These are phyloP conservation scores for Zarea fungicola DNA, from an alignment of 2,329 filamentous ascomycete genomes.

Conservation along the genomic window DNA sequence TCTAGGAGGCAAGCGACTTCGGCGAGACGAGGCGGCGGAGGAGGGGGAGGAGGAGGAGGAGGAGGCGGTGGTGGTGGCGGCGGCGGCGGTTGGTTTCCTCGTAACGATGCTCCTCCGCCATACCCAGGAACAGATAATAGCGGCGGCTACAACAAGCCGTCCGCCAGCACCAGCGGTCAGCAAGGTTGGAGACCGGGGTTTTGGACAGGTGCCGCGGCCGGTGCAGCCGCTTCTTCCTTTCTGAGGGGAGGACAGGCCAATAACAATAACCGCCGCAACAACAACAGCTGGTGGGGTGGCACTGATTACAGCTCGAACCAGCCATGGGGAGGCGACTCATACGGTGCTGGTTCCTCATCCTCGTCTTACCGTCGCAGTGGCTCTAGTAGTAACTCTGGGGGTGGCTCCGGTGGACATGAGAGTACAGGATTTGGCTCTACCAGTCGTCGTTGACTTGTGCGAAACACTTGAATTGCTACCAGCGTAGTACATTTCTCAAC, in stretches of 20 bases:
- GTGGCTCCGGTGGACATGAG: slow-evolving; percentile 46
- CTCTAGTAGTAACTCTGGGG: no score
- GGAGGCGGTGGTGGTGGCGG: slow-evolving; percentile 32
- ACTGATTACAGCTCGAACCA: slow-evolving; percentile 23
- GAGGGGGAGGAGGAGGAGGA: slow-evolving; percentile 35
- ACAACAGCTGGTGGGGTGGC: slow-evolving; percentile 21
- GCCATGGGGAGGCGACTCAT: slow-evolving; percentile 28
- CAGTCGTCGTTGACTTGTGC: slow-evolving; percentile 49
- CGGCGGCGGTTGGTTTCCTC: slow-evolving; percentile 27
- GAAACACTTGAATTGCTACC: no score
- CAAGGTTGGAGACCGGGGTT: slow-evolving; percentile 19
- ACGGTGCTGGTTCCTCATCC: slow-evolving; percentile 26
- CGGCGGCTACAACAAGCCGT: background rate
- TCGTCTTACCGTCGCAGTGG: slow-evolving; percentile 32
- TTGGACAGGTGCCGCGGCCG: slow-evolving; percentile 60
- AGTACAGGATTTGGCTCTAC: slow-evolving; percentile 73
- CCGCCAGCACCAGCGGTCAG: slow-evolving; percentile 33
- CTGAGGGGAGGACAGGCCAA: no score
- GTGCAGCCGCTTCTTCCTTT: slow-evolving; percentile 65
- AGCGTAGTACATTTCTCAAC: background rate
- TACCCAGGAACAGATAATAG: slow-evolving; percentile 32
- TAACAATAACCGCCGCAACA: no score
- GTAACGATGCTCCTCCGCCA: slow-evolving; percentile 50
- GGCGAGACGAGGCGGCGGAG: slow-evolving; percentile 26
- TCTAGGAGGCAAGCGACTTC: background rate